Evolutionary conservation across 768 basidiomycete species (phyloP).

Genomic region (Naganishia onofrii): DNA sequence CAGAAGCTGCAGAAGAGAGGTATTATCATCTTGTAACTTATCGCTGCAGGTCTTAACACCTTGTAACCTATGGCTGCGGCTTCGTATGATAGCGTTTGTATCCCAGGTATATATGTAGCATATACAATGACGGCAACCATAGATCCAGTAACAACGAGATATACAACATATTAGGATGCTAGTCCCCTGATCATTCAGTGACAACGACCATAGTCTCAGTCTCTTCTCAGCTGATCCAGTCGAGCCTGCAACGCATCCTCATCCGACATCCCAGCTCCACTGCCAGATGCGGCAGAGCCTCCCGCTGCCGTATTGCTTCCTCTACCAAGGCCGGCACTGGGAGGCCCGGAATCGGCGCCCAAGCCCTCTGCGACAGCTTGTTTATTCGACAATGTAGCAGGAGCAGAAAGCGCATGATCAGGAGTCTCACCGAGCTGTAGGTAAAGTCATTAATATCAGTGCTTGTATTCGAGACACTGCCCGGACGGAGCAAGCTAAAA

Average conservation of each 20-base stretch:
- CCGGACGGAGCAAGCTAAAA: too few species aligned
- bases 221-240: constrained; percentile 69
- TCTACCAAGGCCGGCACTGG: constrained; percentile 42
- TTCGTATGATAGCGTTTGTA: neutral
- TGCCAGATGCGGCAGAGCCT: constrained; percentile 54
- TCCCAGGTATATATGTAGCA: neutral
- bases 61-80: too few species aligned
- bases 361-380: constrained; percentile 71
- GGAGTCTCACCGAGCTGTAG: constrained; percentile 75
- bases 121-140: neutral
- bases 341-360: constrained; percentile 54
- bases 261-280: constrained; percentile 58
- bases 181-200: neutral
- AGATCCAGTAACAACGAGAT: neutral
- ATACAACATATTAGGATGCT: neutral
- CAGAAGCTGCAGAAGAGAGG: too few species aligned
- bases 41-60: too few species aligned
- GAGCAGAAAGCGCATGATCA: constrained; percentile 63
- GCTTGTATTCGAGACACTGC: neutral
- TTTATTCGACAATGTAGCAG: constrained; percentile 64
- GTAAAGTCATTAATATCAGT: neutral
- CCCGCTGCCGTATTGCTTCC: constrained; percentile 38
- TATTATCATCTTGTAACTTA: too few species aligned
- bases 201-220: constrained; percentile 30
- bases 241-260: constrained; percentile 93